These are phyloP conservation scores for Penicillium paxilli DNA, from an alignment of 495 filamentous ascomycete species.

Conservation along the genomic window DNA sequence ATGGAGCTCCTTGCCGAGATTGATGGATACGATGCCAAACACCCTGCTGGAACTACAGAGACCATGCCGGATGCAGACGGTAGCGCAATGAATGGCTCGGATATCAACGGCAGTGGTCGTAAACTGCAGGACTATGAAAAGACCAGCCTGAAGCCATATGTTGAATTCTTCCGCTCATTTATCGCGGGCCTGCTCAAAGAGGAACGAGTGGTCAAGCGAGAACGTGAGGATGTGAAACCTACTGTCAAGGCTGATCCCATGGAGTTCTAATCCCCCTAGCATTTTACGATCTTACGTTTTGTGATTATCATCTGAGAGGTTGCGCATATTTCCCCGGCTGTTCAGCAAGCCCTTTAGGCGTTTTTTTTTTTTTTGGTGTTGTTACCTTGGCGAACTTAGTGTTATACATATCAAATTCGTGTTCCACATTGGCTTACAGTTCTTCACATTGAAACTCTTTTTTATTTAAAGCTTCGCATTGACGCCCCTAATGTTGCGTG, in stretches of 20 bases:
- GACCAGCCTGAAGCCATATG: conserved; percentile 89
- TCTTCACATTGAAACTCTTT: neutral
- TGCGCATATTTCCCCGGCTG: neutral
- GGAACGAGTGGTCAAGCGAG: conserved; percentile 72
- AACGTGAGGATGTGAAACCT: conserved; percentile 56
- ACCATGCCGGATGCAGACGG: conserved; percentile 38
- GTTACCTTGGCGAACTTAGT: neutral
- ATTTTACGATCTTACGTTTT: conserved; percentile 1
- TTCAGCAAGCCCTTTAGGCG: neutral
- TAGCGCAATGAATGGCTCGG: conserved; percentile 33
- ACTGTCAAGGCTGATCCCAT: conserved; percentile 52
- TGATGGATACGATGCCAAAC: conserved; percentile 63
- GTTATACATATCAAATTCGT: neutral
- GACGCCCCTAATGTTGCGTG: too few relatives aligned
- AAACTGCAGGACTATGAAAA: conserved; percentile 89
- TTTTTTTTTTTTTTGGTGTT: conserved; percentile 11
- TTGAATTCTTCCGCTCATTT: conserved; percentile 84
- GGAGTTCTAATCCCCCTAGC: conserved; percentile 43
- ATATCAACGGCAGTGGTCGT: conserved; percentile 38
- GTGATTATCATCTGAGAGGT: neutral
- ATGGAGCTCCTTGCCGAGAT: conserved; percentile 77
- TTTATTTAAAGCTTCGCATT: neutral
- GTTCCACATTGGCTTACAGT: neutral
- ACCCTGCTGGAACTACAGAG: conserved; percentile 30
- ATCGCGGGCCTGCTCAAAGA: conserved; percentile 77